Percentiles rank a stretch among this genome's conserved stretches.
Conservation (phyloP, 495 filamentous ascomycete species). For the Lophium mytilinum region DNA sequence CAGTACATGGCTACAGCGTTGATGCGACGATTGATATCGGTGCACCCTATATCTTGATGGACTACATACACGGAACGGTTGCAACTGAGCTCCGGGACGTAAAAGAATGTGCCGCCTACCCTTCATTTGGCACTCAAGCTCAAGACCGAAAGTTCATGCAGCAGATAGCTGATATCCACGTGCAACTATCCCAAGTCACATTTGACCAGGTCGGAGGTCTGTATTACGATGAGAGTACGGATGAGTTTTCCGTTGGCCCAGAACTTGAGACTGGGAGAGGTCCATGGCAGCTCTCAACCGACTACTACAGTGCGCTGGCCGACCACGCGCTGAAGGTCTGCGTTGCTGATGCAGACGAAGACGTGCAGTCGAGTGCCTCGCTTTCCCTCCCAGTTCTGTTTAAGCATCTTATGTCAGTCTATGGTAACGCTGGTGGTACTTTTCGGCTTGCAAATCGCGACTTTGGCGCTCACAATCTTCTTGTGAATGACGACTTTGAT, state of each 20-base stretch:
- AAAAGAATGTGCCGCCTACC: too few relatives aligned
- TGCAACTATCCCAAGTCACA: not conserved
- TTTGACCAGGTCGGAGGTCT: conserved; percentile 8
- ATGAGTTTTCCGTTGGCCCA: not conserved
- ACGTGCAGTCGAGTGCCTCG: not conserved
- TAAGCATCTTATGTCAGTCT: not conserved
- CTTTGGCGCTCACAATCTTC: conserved; percentile 18
- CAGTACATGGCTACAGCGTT: not conserved
- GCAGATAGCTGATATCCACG: not conserved
- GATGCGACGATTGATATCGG: conserved; percentile 3
- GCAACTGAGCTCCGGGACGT: not conserved
- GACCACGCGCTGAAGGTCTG: not conserved
- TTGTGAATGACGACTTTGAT: conserved; percentile 13
- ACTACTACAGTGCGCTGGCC: not conserved
- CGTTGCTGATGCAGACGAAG: not conserved
- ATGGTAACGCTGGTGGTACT: not conserved
- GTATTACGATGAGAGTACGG: not conserved
- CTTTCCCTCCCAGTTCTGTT: not conserved
- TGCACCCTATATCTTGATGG: conserved; percentile 8
- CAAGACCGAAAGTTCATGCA: not conserved
- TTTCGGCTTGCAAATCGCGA: conserved; percentile 14
- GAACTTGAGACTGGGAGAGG: not conserved
- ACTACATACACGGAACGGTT: conserved; percentile 9
- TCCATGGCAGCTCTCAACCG: not conserved
- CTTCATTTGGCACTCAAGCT: not conserved